Percentiles rank a stretch among this genome's conserved stretches.
Evolutionary conservation across 164 flowering plant species (phyloP).

Genomic region (Warburgia ugandensis): DNA sequence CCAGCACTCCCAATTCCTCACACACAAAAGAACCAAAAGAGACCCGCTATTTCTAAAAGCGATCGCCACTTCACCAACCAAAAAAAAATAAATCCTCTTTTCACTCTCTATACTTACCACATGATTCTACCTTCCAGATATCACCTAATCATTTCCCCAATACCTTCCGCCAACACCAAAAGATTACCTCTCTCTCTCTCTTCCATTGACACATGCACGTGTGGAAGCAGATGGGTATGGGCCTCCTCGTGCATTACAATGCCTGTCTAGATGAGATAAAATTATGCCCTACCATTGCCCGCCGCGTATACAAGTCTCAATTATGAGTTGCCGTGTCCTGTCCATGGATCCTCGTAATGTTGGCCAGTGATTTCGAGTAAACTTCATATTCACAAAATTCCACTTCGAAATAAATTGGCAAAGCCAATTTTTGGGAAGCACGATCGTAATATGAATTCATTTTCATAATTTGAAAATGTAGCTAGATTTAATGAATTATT

Average conservation of each 20-base stretch:
- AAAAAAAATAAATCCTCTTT: background rate
- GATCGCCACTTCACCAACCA: background rate
- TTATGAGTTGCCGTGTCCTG: background rate
- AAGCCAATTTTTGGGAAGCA: no score
- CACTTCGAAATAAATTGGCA: no score
- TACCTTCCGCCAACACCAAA: background rate
- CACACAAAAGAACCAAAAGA: background rate
- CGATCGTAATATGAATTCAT: no score
- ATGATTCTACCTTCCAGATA: conserved; percentile 14
- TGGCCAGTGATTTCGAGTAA: no score
- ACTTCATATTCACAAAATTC: no score
- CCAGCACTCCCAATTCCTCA: background rate
- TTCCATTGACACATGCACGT: background rate
- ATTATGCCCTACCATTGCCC: background rate
- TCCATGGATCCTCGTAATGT: no score
- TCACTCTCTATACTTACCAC: background rate
- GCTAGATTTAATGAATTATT: no score
- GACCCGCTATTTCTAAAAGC: background rate
- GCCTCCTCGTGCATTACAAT: background rate
- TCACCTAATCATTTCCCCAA: conserved; percentile 13
- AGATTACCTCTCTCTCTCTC: background rate
- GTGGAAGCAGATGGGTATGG: background rate
- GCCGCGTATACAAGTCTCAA: background rate
- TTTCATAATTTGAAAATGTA: no score
- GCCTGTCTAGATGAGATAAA: background rate